Evolutionary conservation across 768 basidiomycete species (phyloP), one percentile per base, ranked within the genome.

Genomic region (Cystofilobasidium bisporidii): DNA sequence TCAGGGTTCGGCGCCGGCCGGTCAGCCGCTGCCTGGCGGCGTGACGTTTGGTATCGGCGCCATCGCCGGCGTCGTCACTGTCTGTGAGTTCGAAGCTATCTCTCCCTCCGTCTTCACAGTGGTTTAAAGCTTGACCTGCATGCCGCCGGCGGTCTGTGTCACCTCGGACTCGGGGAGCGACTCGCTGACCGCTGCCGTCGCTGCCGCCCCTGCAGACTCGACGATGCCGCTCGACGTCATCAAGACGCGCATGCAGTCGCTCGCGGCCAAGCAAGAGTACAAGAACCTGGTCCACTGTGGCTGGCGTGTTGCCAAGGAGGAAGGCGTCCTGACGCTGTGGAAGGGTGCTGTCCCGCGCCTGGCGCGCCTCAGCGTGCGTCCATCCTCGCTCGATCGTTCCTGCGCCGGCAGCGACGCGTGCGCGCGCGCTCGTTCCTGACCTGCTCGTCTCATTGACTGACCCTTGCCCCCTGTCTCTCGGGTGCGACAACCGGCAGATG

Each of bases 221-320:
- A 60, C 59, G 15, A 63, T 50, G 61, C 61, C 41, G 6, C 32
- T 63, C 24, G 50, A 53, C 74, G 92, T 97, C 36, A 84, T 98
- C 78, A 99, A 98, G 79, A 98, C 96, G 15, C 85, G 94, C 30
- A 99, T 98, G 96, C 96, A 99, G 77, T 86, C 90, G 8, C 81
- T 99, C 14, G 83, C 84, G 65, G 96, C 94, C 0, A 81, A 83
- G 14, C 78, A 81, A 28, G 86, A 91, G 69, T 99, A 98, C 75
- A 84, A 86, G 43, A 97, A 99, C 74, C 86, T 92, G 3, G 88
- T 97, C 79, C 92, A 98, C 73, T 98, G 94, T 72, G 93, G 86
- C 6, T 94, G 96, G 74, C 83, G 93, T 56, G 92, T 97, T 74
- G 85, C 91, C 71, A 91, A 86, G 0, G 94, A 98, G 76, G 92